A percentile compares a stretch with the other conserved stretches of the same genome.
phyloP scores from a whole-genome alignment of 768 basidiomycete genomes.

The Xanthoconium purpureum region DNA sequence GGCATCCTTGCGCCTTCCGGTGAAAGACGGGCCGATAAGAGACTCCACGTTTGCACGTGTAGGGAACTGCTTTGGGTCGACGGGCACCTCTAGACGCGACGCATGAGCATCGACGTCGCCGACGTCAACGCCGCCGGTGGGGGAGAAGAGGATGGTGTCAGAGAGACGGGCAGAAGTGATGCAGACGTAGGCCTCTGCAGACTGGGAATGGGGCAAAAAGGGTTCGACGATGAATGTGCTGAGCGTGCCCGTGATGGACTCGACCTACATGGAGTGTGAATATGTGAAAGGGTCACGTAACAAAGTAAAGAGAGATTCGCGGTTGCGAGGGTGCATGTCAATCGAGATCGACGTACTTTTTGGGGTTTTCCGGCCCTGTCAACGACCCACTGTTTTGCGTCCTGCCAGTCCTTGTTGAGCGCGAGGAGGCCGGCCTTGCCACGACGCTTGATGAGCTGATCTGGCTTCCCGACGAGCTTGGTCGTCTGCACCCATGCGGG shows the following conservation, averaged over 20 bases:
- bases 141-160: slow-evolving; percentile 96
- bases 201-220: slow-evolving; percentile 92
- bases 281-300: slow-evolving; percentile 28
- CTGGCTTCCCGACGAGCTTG: slow-evolving; percentile 94
- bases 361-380: slow-evolving; percentile 90
- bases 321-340: slow-evolving; percentile 7
- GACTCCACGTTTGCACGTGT: slow-evolving; percentile 73
- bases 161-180: slow-evolving; percentile 94
- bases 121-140: slow-evolving; percentile 97
- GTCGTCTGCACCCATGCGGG: slow-evolving; percentile 79
- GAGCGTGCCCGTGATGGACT: slow-evolving; percentile 89
- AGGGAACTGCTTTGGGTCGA: slow-evolving; percentile 68
- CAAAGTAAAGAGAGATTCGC: slow-evolving; percentile 7
- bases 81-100: slow-evolving; percentile 80
- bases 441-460: slow-evolving; percentile 98
- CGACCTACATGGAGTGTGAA: slow-evolving; percentile 55
- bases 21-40: slow-evolving; percentile 75
- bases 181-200: slow-evolving; percentile 98
- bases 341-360: slow-evolving; percentile 44
- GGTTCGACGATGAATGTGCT: slow-evolving; percentile 99
- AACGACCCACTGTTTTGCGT: slow-evolving; percentile 83
- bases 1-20: slow-evolving; percentile 82
- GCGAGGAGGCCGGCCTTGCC: slow-evolving; percentile 96
- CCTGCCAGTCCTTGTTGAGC: slow-evolving; percentile 90
- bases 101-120: slow-evolving; percentile 99